These are phyloP conservation scores for Alternaria ventricosa DNA, from an alignment of 2,329 filamentous ascomycete species.

Conservation along the genomic window DNA sequence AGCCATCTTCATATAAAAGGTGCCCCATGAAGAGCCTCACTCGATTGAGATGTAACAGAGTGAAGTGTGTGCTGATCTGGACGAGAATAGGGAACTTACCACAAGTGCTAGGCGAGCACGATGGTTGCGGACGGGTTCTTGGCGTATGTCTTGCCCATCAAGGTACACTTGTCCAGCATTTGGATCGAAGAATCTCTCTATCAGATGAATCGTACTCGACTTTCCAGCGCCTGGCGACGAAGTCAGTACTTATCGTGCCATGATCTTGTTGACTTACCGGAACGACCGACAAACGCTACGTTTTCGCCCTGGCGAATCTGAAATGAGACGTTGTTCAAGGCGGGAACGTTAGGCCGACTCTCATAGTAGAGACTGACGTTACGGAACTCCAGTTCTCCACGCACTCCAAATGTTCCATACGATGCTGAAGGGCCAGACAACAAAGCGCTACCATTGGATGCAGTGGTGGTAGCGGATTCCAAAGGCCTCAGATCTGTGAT, in stretches of 20 bases:
- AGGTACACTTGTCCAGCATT: conserved; percentile 49
- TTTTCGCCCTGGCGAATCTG: conserved; percentile 47
- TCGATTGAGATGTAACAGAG: not conserved
- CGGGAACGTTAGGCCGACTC: conserved; percentile 36
- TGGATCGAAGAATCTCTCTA: conserved; percentile 56
- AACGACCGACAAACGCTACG: conserved; percentile 53
- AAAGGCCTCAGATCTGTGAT: conserved; percentile 24
- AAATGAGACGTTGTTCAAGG: conserved; percentile 49
- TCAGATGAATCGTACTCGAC: conserved; percentile 54
- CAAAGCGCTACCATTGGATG: conserved; percentile 10
- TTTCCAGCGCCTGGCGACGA: conserved; percentile 49
- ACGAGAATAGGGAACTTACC: conserved; percentile 17
- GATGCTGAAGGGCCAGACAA: conserved; percentile 22
- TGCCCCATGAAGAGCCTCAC: not conserved
- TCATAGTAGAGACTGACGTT: conserved; percentile 44
- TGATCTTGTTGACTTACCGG: conserved; percentile 22
- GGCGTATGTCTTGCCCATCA: conserved; percentile 52
- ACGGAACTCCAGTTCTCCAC: conserved; percentile 43
- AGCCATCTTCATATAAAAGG: not conserved
- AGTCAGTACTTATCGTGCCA: not conserved
- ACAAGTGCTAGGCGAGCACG: conserved; percentile 53
- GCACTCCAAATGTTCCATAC: conserved; percentile 26
- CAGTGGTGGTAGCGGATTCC: not conserved
- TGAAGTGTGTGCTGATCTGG: not conserved
- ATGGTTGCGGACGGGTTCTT: conserved; percentile 45